Conservation (phyloP, 2,329 filamentous ascomycete genomes). For the Zasmidium citrigriseum region DNA sequence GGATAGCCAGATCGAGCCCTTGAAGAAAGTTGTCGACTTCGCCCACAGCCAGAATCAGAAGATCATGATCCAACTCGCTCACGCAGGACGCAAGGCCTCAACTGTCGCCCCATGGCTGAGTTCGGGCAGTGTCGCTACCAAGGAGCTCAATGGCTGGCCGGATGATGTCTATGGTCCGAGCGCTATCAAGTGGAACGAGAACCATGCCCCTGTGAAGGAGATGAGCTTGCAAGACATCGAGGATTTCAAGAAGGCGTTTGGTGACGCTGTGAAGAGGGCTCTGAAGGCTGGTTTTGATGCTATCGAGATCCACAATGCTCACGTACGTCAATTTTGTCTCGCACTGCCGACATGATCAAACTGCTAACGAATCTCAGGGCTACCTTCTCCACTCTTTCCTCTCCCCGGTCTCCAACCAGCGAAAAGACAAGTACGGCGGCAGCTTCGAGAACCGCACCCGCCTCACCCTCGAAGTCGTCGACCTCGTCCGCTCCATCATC, state of each 20-base stretch:
- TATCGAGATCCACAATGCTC: constrained; percentile 78
- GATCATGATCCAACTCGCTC: constrained; percentile 77
- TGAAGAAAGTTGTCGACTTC: constrained; percentile 73
- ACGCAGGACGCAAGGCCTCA: constrained; percentile 69
- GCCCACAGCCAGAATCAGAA: constrained; percentile 76
- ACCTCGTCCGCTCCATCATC: constrained; percentile 62
- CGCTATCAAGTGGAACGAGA: constrained; percentile 62
- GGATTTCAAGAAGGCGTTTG: constrained; percentile 63
- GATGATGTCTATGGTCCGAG: constrained; percentile 59
- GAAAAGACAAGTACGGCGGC: constrained; percentile 69
- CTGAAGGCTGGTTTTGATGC: constrained; percentile 68
- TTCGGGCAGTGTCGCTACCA: constrained; percentile 54
- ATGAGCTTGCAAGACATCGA: constrained; percentile 71
- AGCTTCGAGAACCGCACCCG: constrained; percentile 69
- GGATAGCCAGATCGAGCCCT: constrained; percentile 74
- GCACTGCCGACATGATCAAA: too few relatives aligned
- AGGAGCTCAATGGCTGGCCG: constrained; percentile 53
- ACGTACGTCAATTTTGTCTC: too few relatives aligned
- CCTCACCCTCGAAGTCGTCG: constrained; percentile 66
- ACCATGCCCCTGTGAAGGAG: constrained; percentile 63
- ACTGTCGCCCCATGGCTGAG: constrained; percentile 66
- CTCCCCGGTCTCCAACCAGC: constrained; percentile 67
- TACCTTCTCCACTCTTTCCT: constrained; percentile 74
- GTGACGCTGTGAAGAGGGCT: constrained; percentile 57
- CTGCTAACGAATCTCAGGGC: too few relatives aligned